Percentiles rank a stretch among this genome's conserved stretches.
Conservation (phyloP, 768 basidiomycete genomes). For the Cystofilobasidium bisporidii region DNA sequence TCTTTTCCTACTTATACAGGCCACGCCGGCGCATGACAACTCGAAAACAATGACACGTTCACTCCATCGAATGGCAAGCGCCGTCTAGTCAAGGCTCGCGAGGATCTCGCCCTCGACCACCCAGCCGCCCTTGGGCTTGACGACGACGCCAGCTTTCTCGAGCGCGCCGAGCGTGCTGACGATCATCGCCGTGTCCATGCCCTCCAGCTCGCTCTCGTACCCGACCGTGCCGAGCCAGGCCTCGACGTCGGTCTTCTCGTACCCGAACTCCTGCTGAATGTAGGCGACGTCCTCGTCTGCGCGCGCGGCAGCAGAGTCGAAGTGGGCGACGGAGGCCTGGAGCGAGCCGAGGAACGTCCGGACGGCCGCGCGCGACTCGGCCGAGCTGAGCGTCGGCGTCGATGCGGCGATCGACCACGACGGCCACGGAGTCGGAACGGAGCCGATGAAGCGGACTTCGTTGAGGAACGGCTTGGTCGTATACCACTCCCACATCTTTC, state of each 20-base stretch:
- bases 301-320: conserved; percentile 45
- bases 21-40: too few species aligned
- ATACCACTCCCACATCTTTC: conserved; percentile 44
- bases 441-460: conserved; percentile 70
- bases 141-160: conserved; percentile 65
- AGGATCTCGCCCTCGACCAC: conserved; percentile 39
- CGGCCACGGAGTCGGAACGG: conserved; percentile 79
- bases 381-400: conserved; percentile 39
- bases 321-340: conserved; percentile 56
- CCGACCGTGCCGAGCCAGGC: conserved; percentile 76
- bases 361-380: conserved; percentile 44
- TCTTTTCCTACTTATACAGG: too few species aligned
- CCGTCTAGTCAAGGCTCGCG: conserved; percentile 9
- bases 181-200: conserved; percentile 58
- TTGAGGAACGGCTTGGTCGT: conserved; percentile 71
- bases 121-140: conserved; percentile 47
- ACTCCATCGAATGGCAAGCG: too few species aligned
- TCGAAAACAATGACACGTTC: too few species aligned
- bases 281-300: conserved; percentile 54
- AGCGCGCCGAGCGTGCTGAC: conserved; percentile 59
- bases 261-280: conserved; percentile 68
- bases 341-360: conserved; percentile 55
- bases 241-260: conserved; percentile 69
- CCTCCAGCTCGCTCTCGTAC: conserved; percentile 59
- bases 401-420: conserved; percentile 92